Percentiles rank a stretch among this genome's conserved stretches.
Evolutionary conservation across 2,329 filamentous ascomycete species (phyloP).

Genomic region (Basipetospora chlamydospora): DNA sequence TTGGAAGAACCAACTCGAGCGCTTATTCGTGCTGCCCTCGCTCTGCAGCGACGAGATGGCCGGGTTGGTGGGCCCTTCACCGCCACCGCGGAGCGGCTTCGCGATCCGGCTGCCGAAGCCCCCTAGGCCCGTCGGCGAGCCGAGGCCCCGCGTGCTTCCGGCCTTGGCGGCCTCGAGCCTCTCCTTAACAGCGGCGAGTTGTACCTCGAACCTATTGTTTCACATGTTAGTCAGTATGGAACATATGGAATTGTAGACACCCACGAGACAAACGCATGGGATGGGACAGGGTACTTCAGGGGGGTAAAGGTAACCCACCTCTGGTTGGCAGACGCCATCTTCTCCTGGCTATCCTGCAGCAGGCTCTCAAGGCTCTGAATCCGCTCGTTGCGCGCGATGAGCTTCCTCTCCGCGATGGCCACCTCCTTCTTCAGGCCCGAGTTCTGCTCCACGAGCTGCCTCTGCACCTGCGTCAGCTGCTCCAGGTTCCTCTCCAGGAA

Average conservation of each 20-base stretch:
- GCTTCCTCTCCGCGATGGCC: conserved; percentile 91
- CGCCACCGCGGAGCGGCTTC: conserved; percentile 53
- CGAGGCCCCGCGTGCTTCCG: conserved; percentile 74
- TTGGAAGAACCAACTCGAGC: conserved; percentile 63
- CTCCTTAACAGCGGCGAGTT: conserved; percentile 95
- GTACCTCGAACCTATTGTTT: conserved; percentile 73
- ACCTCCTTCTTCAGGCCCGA: conserved; percentile 97
- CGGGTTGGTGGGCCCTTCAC: conserved; percentile 32
- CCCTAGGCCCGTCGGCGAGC: conserved; percentile 41
- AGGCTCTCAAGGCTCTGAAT: conserved; percentile 87
- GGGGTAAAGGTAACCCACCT: conserved; percentile 48
- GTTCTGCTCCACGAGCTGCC: conserved; percentile 96
- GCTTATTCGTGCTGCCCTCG: conserved; percentile 43
- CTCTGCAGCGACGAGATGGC: conserved; percentile 45
- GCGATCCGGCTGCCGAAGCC: conserved; percentile 61
- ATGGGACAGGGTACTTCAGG: conserved; percentile 6
- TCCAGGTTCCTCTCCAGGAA: conserved; percentile 97
- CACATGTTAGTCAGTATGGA: too few species aligned
- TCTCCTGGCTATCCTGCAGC: conserved; percentile 95
- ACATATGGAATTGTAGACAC: background rate
- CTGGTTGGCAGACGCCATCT: conserved; percentile 91
- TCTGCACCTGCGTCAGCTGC: conserved; percentile 91
- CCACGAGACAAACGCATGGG: background rate
- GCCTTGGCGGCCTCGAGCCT: conserved; percentile 89
- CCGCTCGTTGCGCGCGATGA: conserved; percentile 91